Evolutionary conservation across 1,284 basidiomycete species (phyloP).

Genomic region (Rhodotorula sp.): DNA sequence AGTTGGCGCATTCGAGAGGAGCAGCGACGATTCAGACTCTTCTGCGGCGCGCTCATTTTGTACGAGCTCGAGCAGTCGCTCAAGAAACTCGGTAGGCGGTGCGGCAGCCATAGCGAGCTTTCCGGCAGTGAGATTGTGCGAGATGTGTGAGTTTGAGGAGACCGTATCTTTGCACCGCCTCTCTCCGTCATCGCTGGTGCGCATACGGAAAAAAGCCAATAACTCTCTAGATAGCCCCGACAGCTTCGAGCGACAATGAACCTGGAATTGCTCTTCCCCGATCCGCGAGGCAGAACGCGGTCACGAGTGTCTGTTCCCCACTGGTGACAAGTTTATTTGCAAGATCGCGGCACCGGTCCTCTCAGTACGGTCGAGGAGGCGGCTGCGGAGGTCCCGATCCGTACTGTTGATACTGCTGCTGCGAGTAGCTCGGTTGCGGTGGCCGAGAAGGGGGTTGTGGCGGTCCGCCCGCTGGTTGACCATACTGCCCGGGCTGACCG

Average conservation of each 20-base stretch:
- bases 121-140: background rate
- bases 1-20: conserved; percentile 17
- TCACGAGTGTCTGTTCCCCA: too few relatives aligned
- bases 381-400: conserved; percentile 32
- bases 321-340: too few relatives aligned
- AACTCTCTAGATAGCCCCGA: too few relatives aligned
- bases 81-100: conserved; percentile 15
- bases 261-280: too few relatives aligned
- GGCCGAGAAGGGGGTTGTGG: conserved; percentile 46
- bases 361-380: conserved; percentile 20
- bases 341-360: too few relatives aligned
- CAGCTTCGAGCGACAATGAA: too few relatives aligned
- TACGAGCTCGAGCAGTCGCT: conserved; percentile 17
- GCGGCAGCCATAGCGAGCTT: background rate
- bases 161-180: background rate
- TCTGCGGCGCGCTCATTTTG: conserved; percentile 20
- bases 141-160: background rate
- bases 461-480: conserved; percentile 1
- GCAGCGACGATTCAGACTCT: conserved; percentile 15
- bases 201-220: conserved; percentile 5
- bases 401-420: conserved; percentile 6
- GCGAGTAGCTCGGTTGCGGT: conserved; percentile 25
- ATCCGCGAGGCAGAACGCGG: too few relatives aligned
- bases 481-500: background rate
- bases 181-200: background rate